phyloP scores from a whole-genome alignment of 306 rosid genomes.

The Herpetospermum pedunculosum region DNA sequence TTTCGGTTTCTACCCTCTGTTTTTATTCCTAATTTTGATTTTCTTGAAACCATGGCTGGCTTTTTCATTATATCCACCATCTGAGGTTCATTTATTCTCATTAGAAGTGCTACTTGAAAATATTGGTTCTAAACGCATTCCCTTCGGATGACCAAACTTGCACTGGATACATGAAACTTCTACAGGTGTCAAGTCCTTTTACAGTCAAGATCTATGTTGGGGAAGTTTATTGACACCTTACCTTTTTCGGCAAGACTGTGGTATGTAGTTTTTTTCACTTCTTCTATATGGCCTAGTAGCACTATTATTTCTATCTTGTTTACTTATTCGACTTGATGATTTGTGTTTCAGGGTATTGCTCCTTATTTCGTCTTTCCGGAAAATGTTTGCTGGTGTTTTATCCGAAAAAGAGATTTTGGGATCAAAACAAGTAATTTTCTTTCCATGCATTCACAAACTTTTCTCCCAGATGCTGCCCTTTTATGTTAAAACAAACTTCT shows the following conservation, averaged over 20 bases:
- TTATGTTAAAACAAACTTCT: constrained; percentile 3
- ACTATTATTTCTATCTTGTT: constrained; percentile 9
- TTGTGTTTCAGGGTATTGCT: constrained; percentile 69
- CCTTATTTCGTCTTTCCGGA: constrained; percentile 52
- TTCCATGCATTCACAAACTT: constrained; percentile 9
- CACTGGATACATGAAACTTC: not conserved
- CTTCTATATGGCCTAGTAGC: not conserved
- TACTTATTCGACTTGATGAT: constrained; percentile 14
- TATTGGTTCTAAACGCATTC: not conserved
- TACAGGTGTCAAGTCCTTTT: constrained; percentile 68
- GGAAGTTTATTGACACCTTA: constrained; percentile 57
- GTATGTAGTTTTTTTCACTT: constrained; percentile 24
- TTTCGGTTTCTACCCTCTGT: not conserved
- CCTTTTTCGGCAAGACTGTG: constrained; percentile 82
- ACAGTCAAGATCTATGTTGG: constrained; percentile 50
- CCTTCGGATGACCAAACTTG: not conserved
- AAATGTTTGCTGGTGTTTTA: constrained; percentile 58
- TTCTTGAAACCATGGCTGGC: not conserved
- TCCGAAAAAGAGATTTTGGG: constrained; percentile 76
- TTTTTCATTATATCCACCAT: not conserved
- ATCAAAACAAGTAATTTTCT: constrained; percentile 56
- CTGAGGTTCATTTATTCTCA: not conserved
- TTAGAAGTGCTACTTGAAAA: not conserved
- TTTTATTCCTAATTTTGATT: not conserved
- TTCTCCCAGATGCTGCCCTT: not conserved